Conservation (phyloP, 768 basidiomycete species). For the Pholiota conissans region DNA sequence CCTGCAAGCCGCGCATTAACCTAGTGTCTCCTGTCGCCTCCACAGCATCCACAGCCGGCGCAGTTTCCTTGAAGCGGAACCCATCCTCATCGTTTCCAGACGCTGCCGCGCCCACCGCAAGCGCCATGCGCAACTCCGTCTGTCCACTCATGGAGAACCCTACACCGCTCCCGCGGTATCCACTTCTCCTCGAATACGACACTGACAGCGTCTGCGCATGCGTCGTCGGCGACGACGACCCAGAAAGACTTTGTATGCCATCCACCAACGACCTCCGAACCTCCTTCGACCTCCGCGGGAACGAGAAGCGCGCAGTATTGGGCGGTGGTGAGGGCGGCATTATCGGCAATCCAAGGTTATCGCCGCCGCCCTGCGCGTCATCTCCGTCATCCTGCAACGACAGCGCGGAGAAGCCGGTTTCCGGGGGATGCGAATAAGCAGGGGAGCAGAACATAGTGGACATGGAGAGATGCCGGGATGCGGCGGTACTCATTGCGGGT, state of each 20-base stretch:
- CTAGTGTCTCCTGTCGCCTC: too few species aligned
- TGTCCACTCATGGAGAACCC: conserved; percentile 63
- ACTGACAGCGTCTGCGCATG: background rate
- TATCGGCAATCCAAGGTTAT: too few species aligned
- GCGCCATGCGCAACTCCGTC: conserved; percentile 61
- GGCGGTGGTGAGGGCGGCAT: background rate
- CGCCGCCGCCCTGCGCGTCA: background rate
- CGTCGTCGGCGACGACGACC: background rate
- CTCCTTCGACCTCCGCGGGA: conserved; percentile 1
- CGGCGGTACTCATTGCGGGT: conserved; percentile 14
- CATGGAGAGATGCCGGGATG: conserved; percentile 22
- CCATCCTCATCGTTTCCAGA: conserved; percentile 8
- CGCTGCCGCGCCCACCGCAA: conserved; percentile 9
- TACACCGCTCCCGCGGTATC: conserved; percentile 17
- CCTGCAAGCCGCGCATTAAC: too few species aligned
- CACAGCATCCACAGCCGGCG: too few species aligned
- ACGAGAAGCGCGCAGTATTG: background rate
- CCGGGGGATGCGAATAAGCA: conserved; percentile 9
- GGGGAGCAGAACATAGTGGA: conserved; percentile 19
- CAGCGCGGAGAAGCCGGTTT: conserved; percentile 16
- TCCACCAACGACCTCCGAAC: background rate
- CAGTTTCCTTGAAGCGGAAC: conserved; percentile 12
- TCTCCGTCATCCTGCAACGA: conserved; percentile 20
- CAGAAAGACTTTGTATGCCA: background rate
- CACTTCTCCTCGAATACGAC: background rate